Evolutionary conservation across 2,329 filamentous ascomycete species (phyloP), one percentile per base, ranked within the genome.

Genomic region (Aspergillus sp.): DNA sequence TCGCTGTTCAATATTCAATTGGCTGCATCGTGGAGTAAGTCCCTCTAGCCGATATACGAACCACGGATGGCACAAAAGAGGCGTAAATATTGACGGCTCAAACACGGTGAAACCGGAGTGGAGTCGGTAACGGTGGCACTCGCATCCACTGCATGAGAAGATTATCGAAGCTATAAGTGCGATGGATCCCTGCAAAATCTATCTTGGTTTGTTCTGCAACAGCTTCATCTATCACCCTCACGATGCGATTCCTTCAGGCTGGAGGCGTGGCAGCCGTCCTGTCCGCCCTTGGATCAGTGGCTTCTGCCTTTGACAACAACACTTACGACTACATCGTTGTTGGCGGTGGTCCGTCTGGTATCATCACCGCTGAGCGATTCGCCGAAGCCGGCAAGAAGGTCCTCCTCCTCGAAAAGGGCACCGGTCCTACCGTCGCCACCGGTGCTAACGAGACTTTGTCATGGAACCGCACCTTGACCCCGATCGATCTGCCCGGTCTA

Each of bases 401-500:
- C 28, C 46, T 57, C 3, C 51, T 57, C 10, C 51, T 56, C 12
- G 53, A 57, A 27, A 47, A 52, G 37, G 54, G 54, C 27, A 42
- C 47, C 29, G 53, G 56, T 10, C 54, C 54, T 8, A 58, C 56
- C 5, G 53, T 58, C 13, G 43, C 48, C 7, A 58, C 54, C 4
- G 56, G 56, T 13, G 48, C 53, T 8, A 58, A 56, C 26, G 46
- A 55, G 7, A 57, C 56, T 19, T 50, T 58, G 8, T 6, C 37
- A 27, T 58, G 54, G 56, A 50, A 56, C 40, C 43, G 51, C 30
- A 39, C 39, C 12, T 36, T 58, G 40, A 61, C 58, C 3, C 39
- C 53, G 1, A 55, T 61, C 33, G 58, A 59, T 39, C 42, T 61
- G 5, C 58, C 58, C 3, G 57, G 58, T 6, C 33, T 61, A 6